Evolutionary conservation across 1,284 basidiomycete species (phyloP), one percentile per base, ranked within the genome.

Genomic region (Cryptococcus floricola): DNA sequence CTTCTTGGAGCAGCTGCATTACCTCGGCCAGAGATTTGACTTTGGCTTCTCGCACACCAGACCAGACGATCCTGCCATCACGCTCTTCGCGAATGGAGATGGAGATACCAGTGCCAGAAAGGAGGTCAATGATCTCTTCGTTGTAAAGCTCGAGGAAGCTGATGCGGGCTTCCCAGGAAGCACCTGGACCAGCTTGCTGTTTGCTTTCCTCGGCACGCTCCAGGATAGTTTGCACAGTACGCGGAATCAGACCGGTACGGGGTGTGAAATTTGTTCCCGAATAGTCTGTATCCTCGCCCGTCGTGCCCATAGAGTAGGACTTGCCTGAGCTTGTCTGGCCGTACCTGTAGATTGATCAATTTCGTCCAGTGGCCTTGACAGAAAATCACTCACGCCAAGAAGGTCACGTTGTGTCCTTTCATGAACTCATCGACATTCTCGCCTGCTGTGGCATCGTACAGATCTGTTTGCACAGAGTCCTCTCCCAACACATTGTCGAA

Each of bases 281-380:
- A 50, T 87, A 86, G 60, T 92, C 91, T 34, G 89, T 81, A 76
- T 92, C 89, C 53, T 89, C 81, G 57, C 91, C 89, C 18, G 91
- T 91, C 6, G 79, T 80, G 18, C 81, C 82, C 95, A 98, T 98
- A 34, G 93, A 93, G 76, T 92, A 95, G 0, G 91, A 95, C 80
- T 98, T 98, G 50, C 95, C 95, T 60, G 89, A 93, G 62, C 89
- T 91, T 0, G 95, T 98, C 74, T 98, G 96, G 13, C 96, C 95
- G 78, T 98, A 78, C 8, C 77, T 78, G 51, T 19, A 38, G 34
- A 44, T 23, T 10, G 27, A 39, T 49, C 45, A 54, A 39, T 18
- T 13, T n/a, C 18, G 14, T 47, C 16, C 27, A 14, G 28, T 18
- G 18, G 31, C 38, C 31, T 34, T 34, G 31, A 10, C 31, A 34